A percentile compares a stretch with the other conserved stretches of the same genome.
phyloP scores from a whole-genome alignment of 768 basidiomycete genomes.

The Galerina marginata region DNA sequence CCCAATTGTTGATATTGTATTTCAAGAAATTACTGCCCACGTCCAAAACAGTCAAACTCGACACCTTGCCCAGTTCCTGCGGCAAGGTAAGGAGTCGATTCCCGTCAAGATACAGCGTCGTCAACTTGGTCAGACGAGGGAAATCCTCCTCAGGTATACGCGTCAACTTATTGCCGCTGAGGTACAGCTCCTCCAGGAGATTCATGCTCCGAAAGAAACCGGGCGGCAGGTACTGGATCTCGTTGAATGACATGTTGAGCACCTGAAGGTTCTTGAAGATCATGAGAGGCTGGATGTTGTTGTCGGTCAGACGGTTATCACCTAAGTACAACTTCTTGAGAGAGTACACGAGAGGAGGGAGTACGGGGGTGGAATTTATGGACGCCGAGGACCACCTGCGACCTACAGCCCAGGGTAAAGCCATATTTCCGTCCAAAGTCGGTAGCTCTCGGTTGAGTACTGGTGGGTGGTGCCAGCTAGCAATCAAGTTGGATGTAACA shows the following conservation, averaged over 20 bases:
- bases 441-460: slow-evolving; percentile 13
- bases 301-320: slow-evolving; percentile 87
- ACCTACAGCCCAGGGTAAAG: slow-evolving; percentile 21
- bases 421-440: slow-evolving; percentile 13
- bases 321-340: slow-evolving; percentile 85
- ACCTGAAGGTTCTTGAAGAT: slow-evolving; percentile 78
- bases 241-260: slow-evolving; percentile 94
- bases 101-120: slow-evolving; percentile 87
- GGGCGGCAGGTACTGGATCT: slow-evolving; percentile 86
- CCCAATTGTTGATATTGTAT: slow-evolving; percentile 98
- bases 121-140: slow-evolving; percentile 67
- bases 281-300: slow-evolving; percentile 75
- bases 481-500: slow-evolving; percentile 85
- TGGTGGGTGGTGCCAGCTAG: slow-evolving; percentile 71
- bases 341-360: slow-evolving; percentile 60
- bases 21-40: slow-evolving; percentile 92
- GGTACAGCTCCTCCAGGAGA: slow-evolving; percentile 85
- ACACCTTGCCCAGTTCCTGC: slow-evolving; percentile 85
- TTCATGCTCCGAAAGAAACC: slow-evolving; percentile 75
- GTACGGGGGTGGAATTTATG: slow-evolving; percentile 13
- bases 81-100: slow-evolving; percentile 94
- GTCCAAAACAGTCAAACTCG: slow-evolving; percentile 80
- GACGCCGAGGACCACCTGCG: slow-evolving; percentile 42
- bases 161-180: slow-evolving; percentile 92
- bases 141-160: slow-evolving; percentile 91